Conservation (phyloP, 176 grass and related monocot species). For the Oryza longistaminata region DNA sequence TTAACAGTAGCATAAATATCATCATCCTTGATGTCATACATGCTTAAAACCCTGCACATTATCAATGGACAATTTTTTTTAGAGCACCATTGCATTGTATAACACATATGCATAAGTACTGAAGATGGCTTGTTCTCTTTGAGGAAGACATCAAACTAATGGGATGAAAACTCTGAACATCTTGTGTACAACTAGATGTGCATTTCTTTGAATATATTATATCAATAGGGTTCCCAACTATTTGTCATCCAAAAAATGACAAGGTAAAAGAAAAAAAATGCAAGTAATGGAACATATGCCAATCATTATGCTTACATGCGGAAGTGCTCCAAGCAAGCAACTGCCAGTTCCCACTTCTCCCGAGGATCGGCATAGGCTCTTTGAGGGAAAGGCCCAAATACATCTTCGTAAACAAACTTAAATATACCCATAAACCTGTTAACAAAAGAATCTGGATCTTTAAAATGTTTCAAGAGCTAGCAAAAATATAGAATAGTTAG, state of each 20-base stretch:
- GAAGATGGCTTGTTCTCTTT: conserved; percentile 14
- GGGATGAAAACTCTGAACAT: conserved; percentile 4
- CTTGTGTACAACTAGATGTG: background rate
- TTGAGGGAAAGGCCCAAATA: conserved; percentile 92
- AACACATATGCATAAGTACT: background rate
- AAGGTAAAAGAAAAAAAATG: conserved; percentile 1
- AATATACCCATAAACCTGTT: conserved; percentile 90
- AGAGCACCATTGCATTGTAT: conserved; percentile 23
- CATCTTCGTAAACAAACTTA: conserved; percentile 95
- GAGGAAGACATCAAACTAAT: background rate
- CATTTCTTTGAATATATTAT: background rate
- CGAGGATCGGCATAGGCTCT: conserved; percentile 79
- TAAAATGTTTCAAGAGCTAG: conserved; percentile 21
- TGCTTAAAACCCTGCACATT: conserved; percentile 78
- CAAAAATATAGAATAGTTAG: conserved; percentile 8
- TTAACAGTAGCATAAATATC: conserved; percentile 58
- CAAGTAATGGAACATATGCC: background rate
- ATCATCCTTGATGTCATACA: conserved; percentile 73
- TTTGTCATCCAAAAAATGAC: background rate
- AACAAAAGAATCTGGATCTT: conserved; percentile 1
- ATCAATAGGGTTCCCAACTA: background rate
- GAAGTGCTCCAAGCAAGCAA: conserved; percentile 94
- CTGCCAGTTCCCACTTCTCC: conserved; percentile 93
- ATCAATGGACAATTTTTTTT: conserved; percentile 30
- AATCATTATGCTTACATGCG: conserved; percentile 61